Base-by-base conservation (phyloP, 306 rosid genomes). In the Herpetospermum pedunculosum region DNA sequence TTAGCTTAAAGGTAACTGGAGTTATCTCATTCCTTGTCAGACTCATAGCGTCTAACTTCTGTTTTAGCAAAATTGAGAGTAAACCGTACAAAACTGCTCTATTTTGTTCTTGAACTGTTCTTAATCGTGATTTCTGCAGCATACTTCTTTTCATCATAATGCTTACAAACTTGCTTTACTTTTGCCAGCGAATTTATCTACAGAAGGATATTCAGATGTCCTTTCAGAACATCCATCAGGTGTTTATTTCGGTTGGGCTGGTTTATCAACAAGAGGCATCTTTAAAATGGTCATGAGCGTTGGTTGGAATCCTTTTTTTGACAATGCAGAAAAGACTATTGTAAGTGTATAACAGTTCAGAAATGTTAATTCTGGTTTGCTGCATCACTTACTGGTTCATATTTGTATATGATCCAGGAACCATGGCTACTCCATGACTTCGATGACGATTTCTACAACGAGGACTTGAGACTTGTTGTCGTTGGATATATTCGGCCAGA, bases 401-500 rank as follows among this genome's bases (percentile, higher is more conserved):
- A 76, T 38, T 44, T 16, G 76, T 69, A 76, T 49, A 19, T 12
- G 14, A 78, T 78, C 47, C 80, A 94, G 96, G 97, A 94, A 80
- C 99, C 96, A n/a, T 94, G 99, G 97, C 15, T 91, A 85, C 99
- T 94, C 81, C 92, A 94, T 75, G 77, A 94, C 30, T 89, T 91
- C 2, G 73, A 77, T 8, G 87, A 76, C 55, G 96, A 94, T 82
- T 94, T 94, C 85, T 91, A 94, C 43, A 88, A 88, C 21, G 96
- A 94, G 85, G 96, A 91, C 63, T 79, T 89, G 80, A 87, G 75
- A 28, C 95, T 91, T 74, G 90, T 85, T 76, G 78, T 91, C n/a
- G 96, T 94, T 55, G 98, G 98, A 74, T 94, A 91, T 78, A 88
- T 91, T 52, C 90, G 96, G 75, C 83, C 97, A 1, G 95, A 94